phyloP scores from a whole-genome alignment of 768 basidiomycete genomes.

The Boletus speciosus region DNA sequence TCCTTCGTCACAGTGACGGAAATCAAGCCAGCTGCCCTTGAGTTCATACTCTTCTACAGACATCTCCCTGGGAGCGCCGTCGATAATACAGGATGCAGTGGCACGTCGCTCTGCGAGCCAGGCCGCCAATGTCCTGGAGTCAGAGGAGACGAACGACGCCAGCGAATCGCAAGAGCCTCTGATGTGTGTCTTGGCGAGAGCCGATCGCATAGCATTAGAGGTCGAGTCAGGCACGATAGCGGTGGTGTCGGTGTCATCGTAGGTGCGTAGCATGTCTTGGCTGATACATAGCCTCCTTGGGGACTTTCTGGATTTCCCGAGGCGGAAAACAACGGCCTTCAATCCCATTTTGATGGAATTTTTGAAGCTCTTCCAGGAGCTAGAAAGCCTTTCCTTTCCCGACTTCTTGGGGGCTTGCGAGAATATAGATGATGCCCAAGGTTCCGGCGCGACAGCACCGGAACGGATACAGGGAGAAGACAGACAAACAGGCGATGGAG shows the following conservation, averaged over 20 bases:
- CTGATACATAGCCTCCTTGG: constrained; percentile 8
- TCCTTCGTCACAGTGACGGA: constrained; percentile 15
- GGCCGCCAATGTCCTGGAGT: constrained; percentile 29
- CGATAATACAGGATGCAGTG: constrained; percentile 25
- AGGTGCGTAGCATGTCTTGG: constrained; percentile 7
- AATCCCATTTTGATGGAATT: constrained; percentile 25
- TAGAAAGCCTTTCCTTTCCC: constrained; percentile 12
- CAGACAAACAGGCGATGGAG: constrained; percentile 34
- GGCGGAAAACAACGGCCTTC: constrained; percentile 20
- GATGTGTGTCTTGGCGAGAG: constrained; percentile 5
- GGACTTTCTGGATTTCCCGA: constrained; percentile 16
- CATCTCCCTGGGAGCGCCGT: constrained; percentile 32
- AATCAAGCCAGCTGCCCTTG: constrained; percentile 45
- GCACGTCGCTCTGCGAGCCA: constrained; percentile 42
- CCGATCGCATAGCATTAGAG: constrained; percentile 5
- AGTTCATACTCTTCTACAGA: constrained; percentile 48
- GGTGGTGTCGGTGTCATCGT: constrained; percentile 4
- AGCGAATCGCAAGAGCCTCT: constrained; percentile 22
- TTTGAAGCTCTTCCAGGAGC: constrained; percentile 35
- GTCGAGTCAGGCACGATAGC: neutral
- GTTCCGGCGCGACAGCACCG: constrained; percentile 42
- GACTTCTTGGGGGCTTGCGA: constrained; percentile 22
- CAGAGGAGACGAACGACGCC: constrained; percentile 31
- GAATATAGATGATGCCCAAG: constrained; percentile 28
- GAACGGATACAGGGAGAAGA: constrained; percentile 35